These are phyloP conservation scores for Hirschioporus abietinus DNA, from an alignment of 768 basidiomycete species.

Conservation along the genomic window DNA sequence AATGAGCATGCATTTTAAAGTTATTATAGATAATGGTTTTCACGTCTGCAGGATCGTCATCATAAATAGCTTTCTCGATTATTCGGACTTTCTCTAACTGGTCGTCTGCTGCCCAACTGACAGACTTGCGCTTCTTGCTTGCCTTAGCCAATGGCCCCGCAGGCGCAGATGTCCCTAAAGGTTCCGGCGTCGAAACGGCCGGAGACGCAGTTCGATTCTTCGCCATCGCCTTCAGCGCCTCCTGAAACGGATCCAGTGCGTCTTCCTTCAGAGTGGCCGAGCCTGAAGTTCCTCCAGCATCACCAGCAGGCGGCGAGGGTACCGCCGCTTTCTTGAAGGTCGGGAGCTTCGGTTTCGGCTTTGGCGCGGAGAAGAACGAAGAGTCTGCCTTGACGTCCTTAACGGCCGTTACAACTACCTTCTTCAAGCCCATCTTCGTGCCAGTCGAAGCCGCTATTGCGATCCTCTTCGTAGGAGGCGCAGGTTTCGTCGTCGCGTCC, in stretches of 20 bases:
- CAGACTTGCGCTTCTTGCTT: constrained; percentile 69
- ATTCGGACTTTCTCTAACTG: constrained; percentile 69
- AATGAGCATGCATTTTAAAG: constrained; percentile 45
- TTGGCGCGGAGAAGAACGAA: constrained; percentile 85
- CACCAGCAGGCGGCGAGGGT: constrained; percentile 28
- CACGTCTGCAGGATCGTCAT: constrained; percentile 85
- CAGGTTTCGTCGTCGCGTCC: constrained; percentile 40
- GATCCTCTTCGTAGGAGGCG: constrained; percentile 61
- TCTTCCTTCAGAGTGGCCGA: constrained; percentile 69
- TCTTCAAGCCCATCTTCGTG: constrained; percentile 45
- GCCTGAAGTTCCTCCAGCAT: constrained; percentile 16
- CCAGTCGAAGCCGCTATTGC: constrained; percentile 44
- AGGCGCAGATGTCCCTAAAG: constrained; percentile 32
- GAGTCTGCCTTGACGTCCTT: constrained; percentile 84
- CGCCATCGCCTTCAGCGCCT: constrained; percentile 71
- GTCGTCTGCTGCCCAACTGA: constrained; percentile 73
- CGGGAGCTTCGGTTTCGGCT: constrained; percentile 77
- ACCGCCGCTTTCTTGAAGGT: constrained; percentile 69
- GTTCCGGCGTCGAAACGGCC: constrained; percentile 47
- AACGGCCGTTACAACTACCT: constrained; percentile 34
- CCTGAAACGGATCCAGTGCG: constrained; percentile 76
- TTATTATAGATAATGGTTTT: constrained; percentile 42
- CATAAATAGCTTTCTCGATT: constrained; percentile 85
- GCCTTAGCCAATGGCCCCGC: constrained; percentile 28
- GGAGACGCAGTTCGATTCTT: constrained; percentile 61